These are phyloP conservation scores for Maudiozyma humilis DNA, from an alignment of 1,139 yeast species.

Conservation along the genomic window DNA sequence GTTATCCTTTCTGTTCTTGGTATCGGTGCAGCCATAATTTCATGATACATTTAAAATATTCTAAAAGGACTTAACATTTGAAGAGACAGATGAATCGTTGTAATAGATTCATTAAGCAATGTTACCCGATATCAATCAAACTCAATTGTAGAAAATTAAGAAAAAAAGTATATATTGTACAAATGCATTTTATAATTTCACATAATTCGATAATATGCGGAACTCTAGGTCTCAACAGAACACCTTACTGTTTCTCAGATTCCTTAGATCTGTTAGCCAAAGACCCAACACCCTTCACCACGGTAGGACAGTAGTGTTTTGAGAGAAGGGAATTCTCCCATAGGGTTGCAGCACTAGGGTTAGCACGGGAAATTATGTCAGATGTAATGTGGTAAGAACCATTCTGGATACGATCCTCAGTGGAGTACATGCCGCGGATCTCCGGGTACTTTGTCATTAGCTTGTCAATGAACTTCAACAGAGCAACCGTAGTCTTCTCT, in stretches of 20 bases:
- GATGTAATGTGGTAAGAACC: conserved; percentile 65
- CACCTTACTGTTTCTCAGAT: conserved; percentile 5
- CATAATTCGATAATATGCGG: neutral
- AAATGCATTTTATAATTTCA: neutral
- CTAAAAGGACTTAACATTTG: too few species aligned
- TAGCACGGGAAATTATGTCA: conserved; percentile 63
- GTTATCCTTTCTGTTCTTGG: conserved; percentile 45
- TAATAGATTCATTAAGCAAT: too few species aligned
- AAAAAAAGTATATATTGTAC: neutral
- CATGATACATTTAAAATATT: too few species aligned
- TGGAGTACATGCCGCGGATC: conserved; percentile 66
- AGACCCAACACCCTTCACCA: conserved; percentile 47
- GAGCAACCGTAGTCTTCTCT: conserved; percentile 76
- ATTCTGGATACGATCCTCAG: conserved; percentile 79
- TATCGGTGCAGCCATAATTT: conserved; percentile 38
- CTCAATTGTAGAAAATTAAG: neutral
- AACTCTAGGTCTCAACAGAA: neutral
- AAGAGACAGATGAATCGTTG: too few species aligned
- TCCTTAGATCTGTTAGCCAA: conserved; percentile 26
- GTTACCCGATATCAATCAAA: neutral
- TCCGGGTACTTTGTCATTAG: conserved; percentile 62
- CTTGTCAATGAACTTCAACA: conserved; percentile 69
- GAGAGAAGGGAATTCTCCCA: conserved; percentile 81
- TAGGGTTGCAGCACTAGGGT: conserved; percentile 78
- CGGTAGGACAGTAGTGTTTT: conserved; percentile 74